Evolutionary conservation across 2,329 filamentous ascomycete species (phyloP).

Genomic region (Colletotrichum navitas): DNA sequence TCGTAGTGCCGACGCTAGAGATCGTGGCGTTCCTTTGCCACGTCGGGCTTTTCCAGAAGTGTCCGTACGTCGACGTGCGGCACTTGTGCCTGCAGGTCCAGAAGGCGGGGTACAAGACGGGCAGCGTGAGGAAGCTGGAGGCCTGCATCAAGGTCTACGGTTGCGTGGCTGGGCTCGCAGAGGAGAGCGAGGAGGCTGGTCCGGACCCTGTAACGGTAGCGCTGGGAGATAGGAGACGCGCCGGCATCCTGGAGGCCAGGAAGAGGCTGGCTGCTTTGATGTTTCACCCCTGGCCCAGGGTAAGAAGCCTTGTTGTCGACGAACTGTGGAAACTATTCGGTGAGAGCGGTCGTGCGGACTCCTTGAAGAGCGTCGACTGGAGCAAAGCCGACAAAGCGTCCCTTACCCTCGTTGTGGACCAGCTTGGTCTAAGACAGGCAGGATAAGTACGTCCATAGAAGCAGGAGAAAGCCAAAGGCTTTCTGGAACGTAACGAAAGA

Average conservation of each 20-base stretch:
- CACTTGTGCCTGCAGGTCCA: conserved; percentile 78
- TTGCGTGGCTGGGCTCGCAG: conserved; percentile 66
- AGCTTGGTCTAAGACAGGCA: conserved; percentile 55
- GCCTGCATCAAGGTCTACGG: conserved; percentile 86
- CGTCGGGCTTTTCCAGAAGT: conserved; percentile 62
- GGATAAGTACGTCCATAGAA: not conserved
- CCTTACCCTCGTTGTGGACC: conserved; percentile 58
- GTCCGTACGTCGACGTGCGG: conserved; percentile 59
- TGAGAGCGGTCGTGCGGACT: conserved; percentile 47
- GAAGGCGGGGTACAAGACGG: conserved; percentile 84
- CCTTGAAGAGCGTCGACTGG: conserved; percentile 70
- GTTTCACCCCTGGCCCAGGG: conserved; percentile 84
- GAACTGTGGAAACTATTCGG: conserved; percentile 66
- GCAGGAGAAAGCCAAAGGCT: not conserved
- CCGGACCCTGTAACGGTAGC: conserved; percentile 34
- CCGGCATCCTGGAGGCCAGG: conserved; percentile 66
- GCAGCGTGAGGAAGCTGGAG: conserved; percentile 84
- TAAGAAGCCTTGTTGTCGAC: conserved; percentile 72
- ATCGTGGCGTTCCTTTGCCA: conserved; percentile 83
- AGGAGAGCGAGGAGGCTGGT: conserved; percentile 36
- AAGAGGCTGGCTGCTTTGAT: conserved; percentile 80
- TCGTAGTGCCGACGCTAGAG: conserved; percentile 82
- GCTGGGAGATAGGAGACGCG: conserved; percentile 51
- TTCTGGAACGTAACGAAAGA: not conserved
- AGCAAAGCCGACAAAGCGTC: conserved; percentile 62